These are phyloP conservation scores for Colletotrichum truncatum DNA, from an alignment of 2,329 filamentous ascomycete genomes.

Conservation along the genomic window DNA sequence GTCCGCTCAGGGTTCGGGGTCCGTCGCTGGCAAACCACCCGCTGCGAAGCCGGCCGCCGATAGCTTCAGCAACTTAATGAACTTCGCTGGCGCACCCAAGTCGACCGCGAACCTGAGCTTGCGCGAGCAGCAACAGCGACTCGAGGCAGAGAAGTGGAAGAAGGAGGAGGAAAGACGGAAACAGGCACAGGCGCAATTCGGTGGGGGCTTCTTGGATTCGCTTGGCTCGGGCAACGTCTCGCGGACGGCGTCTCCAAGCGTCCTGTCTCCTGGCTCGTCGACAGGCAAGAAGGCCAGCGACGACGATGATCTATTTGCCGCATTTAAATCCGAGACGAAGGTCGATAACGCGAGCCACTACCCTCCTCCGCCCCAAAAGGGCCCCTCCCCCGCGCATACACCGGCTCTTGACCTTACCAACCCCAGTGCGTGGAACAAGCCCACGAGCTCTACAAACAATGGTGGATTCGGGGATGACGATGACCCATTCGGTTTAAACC, in stretches of 20 bases:
- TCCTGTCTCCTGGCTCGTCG: slow-evolving; percentile 34
- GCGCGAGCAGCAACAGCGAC: slow-evolving; percentile 77
- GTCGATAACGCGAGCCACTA: slow-evolving; percentile 74
- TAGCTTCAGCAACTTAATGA: slow-evolving; percentile 82
- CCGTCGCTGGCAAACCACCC: slow-evolving; percentile 52
- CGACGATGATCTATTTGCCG: slow-evolving; percentile 73
- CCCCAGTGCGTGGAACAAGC: slow-evolving; percentile 62
- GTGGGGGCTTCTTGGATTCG: slow-evolving; percentile 79
- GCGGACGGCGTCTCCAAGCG: slow-evolving; percentile 54
- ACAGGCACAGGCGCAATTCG: slow-evolving; percentile 81
- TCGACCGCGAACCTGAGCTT: slow-evolving; percentile 77
- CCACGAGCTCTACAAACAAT: slow-evolving; percentile 38
- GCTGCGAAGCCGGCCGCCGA: slow-evolving; percentile 66
- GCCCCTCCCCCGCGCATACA: slow-evolving; percentile 54
- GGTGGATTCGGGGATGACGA: slow-evolving; percentile 73
- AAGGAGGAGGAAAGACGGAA: slow-evolving; percentile 80
- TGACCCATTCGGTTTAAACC: slow-evolving; percentile 85
- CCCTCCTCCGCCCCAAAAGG: slow-evolving; percentile 60
- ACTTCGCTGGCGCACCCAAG: slow-evolving; percentile 64
- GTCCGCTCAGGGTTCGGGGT: slow-evolving; percentile 57
- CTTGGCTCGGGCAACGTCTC: slow-evolving; percentile 66
- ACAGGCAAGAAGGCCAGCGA: slow-evolving; percentile 48
- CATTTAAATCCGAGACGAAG: slow-evolving; percentile 72
- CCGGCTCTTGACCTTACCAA: slow-evolving; percentile 60
- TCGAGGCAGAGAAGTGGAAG: slow-evolving; percentile 71